Evolutionary conservation across 208 protist species (phyloP).

Genomic region (Phytomonas francai): DNA sequence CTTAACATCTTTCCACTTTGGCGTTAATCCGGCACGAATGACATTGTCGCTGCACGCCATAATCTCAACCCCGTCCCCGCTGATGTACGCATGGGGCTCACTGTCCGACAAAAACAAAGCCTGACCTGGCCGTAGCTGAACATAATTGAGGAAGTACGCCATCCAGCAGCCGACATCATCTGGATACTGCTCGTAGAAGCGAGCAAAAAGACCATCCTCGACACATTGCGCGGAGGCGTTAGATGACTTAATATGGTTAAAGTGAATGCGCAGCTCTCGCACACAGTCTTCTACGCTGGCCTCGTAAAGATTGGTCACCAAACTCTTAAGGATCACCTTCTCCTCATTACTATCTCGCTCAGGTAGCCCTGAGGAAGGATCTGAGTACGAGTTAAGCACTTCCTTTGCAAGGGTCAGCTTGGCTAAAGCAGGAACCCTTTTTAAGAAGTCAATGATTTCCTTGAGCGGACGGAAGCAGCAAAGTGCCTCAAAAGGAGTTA

Average conservation of each 20-base stretch:
- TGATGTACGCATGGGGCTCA: conserved; percentile 97
- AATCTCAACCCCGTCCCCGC: conserved; percentile 94
- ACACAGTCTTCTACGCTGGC: conserved; percentile 27
- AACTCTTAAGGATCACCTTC: conserved; percentile 36
- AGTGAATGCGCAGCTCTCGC: conserved; percentile 42
- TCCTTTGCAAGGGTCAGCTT: conserved; percentile 26
- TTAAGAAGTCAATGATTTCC: conserved; percentile 79
- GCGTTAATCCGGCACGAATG: conserved; percentile 95
- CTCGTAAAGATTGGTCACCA: conserved; percentile 67
- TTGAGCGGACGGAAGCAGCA: conserved; percentile 92
- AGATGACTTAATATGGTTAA: conserved; percentile 22
- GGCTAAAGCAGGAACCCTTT: conserved; percentile 37
- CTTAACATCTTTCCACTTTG: conserved; percentile 95
- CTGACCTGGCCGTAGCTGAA: conserved; percentile 90
- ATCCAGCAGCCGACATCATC: conserved; percentile 97
- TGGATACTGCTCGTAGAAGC: conserved; percentile 91
- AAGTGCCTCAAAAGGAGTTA: conserved; percentile 92
- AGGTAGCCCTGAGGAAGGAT: conserved; percentile 9
- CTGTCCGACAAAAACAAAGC: conserved; percentile 95
- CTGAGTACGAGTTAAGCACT: conserved; percentile 13
- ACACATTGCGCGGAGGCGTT: conserved; percentile 19
- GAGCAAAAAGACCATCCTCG: conserved; percentile 76
- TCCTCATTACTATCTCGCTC: conserved; percentile 16
- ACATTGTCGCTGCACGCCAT: conserved; percentile 98
- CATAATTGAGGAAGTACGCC: conserved; percentile 96